Evolutionary conservation across 1,284 basidiomycete species (phyloP).

Genomic region (Ceratobasidium sp.): DNA sequence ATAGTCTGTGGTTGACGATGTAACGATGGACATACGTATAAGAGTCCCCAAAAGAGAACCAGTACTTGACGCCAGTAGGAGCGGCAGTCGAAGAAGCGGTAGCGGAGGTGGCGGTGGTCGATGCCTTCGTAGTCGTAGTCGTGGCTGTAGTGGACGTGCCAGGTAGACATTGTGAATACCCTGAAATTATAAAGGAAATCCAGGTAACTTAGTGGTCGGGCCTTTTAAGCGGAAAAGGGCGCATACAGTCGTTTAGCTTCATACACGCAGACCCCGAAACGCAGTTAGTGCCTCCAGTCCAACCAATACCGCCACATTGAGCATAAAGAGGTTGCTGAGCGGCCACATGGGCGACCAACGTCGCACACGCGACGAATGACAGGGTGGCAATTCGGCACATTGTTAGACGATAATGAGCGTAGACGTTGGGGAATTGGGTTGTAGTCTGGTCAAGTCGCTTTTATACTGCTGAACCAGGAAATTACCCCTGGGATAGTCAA

Average conservation of each 20-base stretch:
- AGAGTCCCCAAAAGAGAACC: constrained; percentile 49
- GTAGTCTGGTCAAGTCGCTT: neutral
- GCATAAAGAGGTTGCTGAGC: constrained; percentile 27
- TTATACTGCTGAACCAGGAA: constrained; percentile 3
- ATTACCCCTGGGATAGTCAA: neutral
- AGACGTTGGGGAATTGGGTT: neutral
- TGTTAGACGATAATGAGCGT: neutral
- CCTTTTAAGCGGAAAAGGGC: too few species aligned
- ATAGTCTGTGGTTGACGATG: neutral
- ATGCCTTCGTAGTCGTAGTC: constrained; percentile 23
- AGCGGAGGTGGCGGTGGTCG: constrained; percentile 29
- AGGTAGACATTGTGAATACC: constrained; percentile 37
- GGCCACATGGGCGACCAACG: neutral
- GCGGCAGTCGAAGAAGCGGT: constrained; percentile 36
- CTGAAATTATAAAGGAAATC: neutral
- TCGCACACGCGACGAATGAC: constrained; percentile 1
- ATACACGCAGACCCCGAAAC: constrained; percentile 37
- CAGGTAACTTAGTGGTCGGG: neutral
- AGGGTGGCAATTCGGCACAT: constrained; percentile 23
- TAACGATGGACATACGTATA: constrained; percentile 36
- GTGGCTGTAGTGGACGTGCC: neutral
- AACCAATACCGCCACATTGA: constrained; percentile 43
- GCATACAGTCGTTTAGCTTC: constrained; percentile 39
- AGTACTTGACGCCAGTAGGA: constrained; percentile 40
- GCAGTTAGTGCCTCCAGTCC: constrained; percentile 40